Evolutionary conservation across 2,329 filamentous ascomycete species (phyloP), one percentile per base, ranked within the genome.

Genomic region (Exophiala oligosperma): DNA sequence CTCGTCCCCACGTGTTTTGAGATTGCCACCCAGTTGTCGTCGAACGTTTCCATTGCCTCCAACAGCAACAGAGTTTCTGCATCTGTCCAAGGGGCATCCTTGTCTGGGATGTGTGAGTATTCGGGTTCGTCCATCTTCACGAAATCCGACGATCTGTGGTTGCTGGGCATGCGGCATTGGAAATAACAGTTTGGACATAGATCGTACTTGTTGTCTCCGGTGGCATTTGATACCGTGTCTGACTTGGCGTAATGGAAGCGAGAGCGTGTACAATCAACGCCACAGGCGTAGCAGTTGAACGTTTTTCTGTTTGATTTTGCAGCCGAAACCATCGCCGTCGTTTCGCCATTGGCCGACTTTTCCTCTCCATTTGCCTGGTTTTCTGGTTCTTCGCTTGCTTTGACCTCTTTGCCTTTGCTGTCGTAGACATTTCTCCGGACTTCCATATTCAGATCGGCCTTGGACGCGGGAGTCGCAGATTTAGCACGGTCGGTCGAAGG

Each of bases 401-500:
- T 67, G 49, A 96, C 80, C 69, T 95, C 89, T 75, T 96, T 93
- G 66, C 92, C 89, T 71, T 89, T 92, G 59, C 91, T 86, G 69
- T 99, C 93, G 76, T 97, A 99, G 57, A 97, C 92, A 73, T 96
- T 97, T 63, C 94, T 90, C 63, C 92, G 88, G 60, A 97, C 87
- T 71, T 96, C 90, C n/a, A 96, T 83, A 71, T 95, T 97, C 60
- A 94, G 81, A 67, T 96, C 92, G 32, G 84, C 81, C 77, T 96
- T 96, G 56, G 83, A 78, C 4, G 82, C 81, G 3, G 87, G 81
- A 9, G 84, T 82, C 6, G 88, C 83, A 41, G 80, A 84, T 1
- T 89, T 88, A 9, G 84, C 80, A 44, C 83, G 81, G 38, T 96
- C 92, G 0, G 92, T 96, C 49, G 88, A 77, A 26, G 83, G 70